Evolutionary conservation across 1,284 basidiomycete species (phyloP), one percentile per base, ranked within the genome.

Genomic region (Tilletia walkeri): DNA sequence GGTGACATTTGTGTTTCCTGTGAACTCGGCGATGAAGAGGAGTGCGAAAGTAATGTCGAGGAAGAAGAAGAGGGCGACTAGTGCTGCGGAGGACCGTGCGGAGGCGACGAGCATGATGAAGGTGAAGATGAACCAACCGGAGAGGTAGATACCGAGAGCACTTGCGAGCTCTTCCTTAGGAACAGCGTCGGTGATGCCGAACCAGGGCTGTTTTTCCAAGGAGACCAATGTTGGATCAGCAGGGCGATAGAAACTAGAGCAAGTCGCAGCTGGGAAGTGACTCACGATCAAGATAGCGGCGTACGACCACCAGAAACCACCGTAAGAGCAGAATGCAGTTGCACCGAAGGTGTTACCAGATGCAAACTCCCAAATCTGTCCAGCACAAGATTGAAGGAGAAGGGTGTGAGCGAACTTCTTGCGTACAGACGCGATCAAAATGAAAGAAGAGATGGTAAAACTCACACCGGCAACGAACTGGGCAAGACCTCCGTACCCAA

Each of bases 401-500:
- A 30, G 24, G 2, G 1, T 2, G 24, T 30, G 24, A 30, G 24
- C 24, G 2, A 30, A 30, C 2, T 30, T 30, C 24, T 30, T 30
- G 24, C 24, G 24, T 30, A 30, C 1, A 30, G 24, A 2, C 24
- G 24, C 24, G 24, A 2, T 30, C 24, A 2, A 30, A 1, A 30
- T 30, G 24, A 30, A 30, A 30, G 24, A 30, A 30, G 24, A 30
- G 24, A 30, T 30, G 24, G 24, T 30, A 1, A 30, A 30, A 30
- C 24, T 30, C 2, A 30, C 86, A 65, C 87, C 87, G 2, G 87
- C 87, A 30, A 88, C 83, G 67, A 88, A 73, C 79, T 88, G 95
- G 7, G 88, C 88, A 30, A 95, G 88, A 73, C 95, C 95, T 70
- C 94, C 94, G 65, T 79, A 80, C 9, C 66, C 78, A 66, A 83